Evolutionary conservation across 345 rosid genomes (phyloP).

Genomic region (Acer saccharum): DNA sequence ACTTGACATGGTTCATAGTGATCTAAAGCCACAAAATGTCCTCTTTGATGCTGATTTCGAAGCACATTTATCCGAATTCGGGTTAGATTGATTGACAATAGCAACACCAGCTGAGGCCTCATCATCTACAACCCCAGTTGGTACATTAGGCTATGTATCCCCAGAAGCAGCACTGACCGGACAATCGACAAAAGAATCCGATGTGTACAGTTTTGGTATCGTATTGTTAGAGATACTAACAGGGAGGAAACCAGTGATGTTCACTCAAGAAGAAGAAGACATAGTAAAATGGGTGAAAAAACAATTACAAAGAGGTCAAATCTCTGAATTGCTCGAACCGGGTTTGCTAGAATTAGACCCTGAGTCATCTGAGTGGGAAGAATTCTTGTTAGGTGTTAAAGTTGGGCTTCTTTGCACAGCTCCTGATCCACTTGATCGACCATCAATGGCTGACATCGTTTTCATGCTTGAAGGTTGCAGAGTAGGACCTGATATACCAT

Average conservation of each 20-base stretch:
- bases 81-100: slow-evolving; percentile 39
- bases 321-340: slow-evolving; percentile 60
- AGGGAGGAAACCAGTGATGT: slow-evolving; percentile 64
- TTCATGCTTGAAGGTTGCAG: slow-evolving; percentile 76
- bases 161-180: slow-evolving; percentile 49
- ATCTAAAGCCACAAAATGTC: slow-evolving; percentile 59
- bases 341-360: slow-evolving; percentile 68
- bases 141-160: slow-evolving; percentile 61
- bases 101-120: slow-evolving; percentile 58
- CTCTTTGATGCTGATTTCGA: slow-evolving; percentile 70
- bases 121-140: slow-evolving; percentile 53
- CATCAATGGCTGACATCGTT: slow-evolving; percentile 64
- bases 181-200: slow-evolving; percentile 50
- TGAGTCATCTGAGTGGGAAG: slow-evolving; percentile 69
- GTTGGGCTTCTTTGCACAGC: slow-evolving; percentile 67
- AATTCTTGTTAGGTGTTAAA: slow-evolving; percentile 60
- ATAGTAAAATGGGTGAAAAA: slow-evolving; percentile 73
- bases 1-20: slow-evolving; percentile 49
- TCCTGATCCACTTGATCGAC: slow-evolving; percentile 59
- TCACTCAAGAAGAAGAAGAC: slow-evolving; percentile 63
- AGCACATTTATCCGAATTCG: slow-evolving; percentile 68
- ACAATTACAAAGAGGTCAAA: slow-evolving; percentile 56
- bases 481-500: slow-evolving; percentile 60
- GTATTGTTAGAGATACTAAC: slow-evolving; percentile 63
- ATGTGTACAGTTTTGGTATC: slow-evolving; percentile 66